Evolutionary conservation across 1,139 yeast species (phyloP), one percentile per base, ranked within the genome.

Genomic region (Pneumocystis canis): DNA sequence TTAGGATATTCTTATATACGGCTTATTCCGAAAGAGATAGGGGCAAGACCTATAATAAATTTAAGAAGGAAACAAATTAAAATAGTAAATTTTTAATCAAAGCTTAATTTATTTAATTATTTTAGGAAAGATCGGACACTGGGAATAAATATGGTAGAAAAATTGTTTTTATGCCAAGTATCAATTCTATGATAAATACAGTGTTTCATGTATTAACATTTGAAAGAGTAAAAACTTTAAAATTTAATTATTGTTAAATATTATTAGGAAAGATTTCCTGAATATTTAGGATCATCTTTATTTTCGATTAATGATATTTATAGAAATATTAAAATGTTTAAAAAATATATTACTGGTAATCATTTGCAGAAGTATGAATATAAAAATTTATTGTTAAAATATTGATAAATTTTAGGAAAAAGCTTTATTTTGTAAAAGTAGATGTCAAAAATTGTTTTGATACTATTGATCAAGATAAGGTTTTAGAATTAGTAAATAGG

Each of bases 371-470:
- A 18, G 7, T 59, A 67, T 3, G 28, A 54, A 6, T 14, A 7
- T 5, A 62, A 67, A 4, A 66, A 66, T 16, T 37, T 25, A 1
- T 62, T 66, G 3, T 59, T 69, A n/a, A 60, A 61, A 3, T 54
- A 70, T 32, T 35, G 3, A 35, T 57, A 57, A 20, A 20, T 30
- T 11, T 9, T 0, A 32, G 79, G 0, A 83, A 82, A 0, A 64
- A 69, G 11, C 69, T 85, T 0, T 80, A 76, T 69, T 79, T 81
- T 57, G 76, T 85, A 41, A 88, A 87, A 68, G 86, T 89, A 70
- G 98, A 92, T 71, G 83, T 88, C 70, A 79, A 79, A 64, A 80
- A 84, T 18, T 89, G 97, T 64, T 92, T 84, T 71, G 97, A 92
- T 69, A 81, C 84, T 3, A 76, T 64, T 39, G 63, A 60, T 14